These are phyloP conservation scores for Suzukiozyma palmioleophila DNA, from an alignment of 1,139 yeast genomes.

Conservation along the genomic window DNA sequence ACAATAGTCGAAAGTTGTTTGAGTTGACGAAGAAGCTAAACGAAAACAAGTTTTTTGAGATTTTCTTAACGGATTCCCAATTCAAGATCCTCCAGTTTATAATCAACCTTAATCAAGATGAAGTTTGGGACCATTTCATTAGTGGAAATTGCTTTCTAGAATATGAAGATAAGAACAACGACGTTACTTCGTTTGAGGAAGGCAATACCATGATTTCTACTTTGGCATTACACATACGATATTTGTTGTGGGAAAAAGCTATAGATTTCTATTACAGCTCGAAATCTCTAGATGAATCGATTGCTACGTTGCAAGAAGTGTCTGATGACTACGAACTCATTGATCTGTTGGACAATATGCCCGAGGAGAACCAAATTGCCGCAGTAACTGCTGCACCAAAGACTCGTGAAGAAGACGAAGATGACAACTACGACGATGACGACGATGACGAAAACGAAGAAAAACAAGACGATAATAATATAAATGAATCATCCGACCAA, in stretches of 20 bases:
- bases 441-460: conserved; percentile 22
- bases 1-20: conserved; percentile 38
- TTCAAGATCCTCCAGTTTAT: conserved; percentile 48
- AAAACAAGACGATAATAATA: conserved; percentile 12
- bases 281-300: conserved; percentile 24
- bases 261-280: conserved; percentile 47
- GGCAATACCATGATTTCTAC: conserved; percentile 48
- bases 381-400: conserved; percentile 13
- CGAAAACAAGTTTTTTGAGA: conserved; percentile 47
- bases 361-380: conserved; percentile 16
- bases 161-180: conserved; percentile 10
- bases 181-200: conserved; percentile 37
- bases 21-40: conserved; percentile 47
- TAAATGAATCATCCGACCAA: conserved; percentile 8
- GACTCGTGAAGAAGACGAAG: conserved; percentile 40
- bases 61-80: conserved; percentile 61
- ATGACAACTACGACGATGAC: conserved; percentile 36
- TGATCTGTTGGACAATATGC: conserved; percentile 25
- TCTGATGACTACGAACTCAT: conserved; percentile 37
- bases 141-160: conserved; percentile 47
- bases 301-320: conserved; percentile 27
- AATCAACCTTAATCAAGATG: conserved; percentile 22
- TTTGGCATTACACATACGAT: conserved; percentile 61
- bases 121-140: conserved; percentile 51
- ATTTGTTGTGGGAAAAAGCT: conserved; percentile 71